Conservation (phyloP, 768 basidiomycete genomes). For the Tricholomella constricta region DNA sequence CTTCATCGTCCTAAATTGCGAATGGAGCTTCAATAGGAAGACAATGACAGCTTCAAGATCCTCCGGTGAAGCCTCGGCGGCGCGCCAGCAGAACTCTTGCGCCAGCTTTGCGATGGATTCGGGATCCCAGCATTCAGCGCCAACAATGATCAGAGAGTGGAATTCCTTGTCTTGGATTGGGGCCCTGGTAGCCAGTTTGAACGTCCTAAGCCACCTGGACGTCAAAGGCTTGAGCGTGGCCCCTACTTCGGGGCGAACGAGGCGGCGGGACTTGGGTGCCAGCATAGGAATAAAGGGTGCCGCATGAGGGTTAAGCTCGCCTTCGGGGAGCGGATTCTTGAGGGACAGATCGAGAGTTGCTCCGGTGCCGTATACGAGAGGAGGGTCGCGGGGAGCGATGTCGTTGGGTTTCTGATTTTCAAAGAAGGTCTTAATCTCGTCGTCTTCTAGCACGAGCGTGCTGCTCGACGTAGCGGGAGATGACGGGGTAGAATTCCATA, state of each 20-base stretch:
- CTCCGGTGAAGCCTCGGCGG: slow-evolving; percentile 8
- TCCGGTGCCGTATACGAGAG: not conserved
- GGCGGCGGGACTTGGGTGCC: slow-evolving; percentile 9
- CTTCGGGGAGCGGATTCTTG: slow-evolving; percentile 5
- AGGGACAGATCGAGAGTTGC: not conserved
- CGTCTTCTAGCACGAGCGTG: slow-evolving; percentile 14
- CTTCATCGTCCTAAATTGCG: slow-evolving; percentile 14
- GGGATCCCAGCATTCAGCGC: slow-evolving; percentile 12
- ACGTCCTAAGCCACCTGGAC: slow-evolving; percentile 16
- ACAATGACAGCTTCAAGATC: slow-evolving; percentile 7
- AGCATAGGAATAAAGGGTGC: slow-evolving; percentile 12
- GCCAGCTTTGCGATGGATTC: slow-evolving; percentile 19
- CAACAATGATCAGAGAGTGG: slow-evolving; percentile 14
- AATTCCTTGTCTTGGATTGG: slow-evolving; percentile 9
- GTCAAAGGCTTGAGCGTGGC: slow-evolving; percentile 10
- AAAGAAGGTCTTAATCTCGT: slow-evolving; percentile 15
- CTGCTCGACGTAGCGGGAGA: slow-evolving; percentile 12
- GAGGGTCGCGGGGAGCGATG: not conserved
- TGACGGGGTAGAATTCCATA: not conserved
- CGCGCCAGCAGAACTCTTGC: slow-evolving; percentile 19
- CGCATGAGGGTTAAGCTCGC: slow-evolving; percentile 11
- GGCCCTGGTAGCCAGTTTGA: slow-evolving; percentile 7
- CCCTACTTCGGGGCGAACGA: slow-evolving; percentile 12
- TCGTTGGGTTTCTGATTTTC: slow-evolving; percentile 5
- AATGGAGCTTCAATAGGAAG: slow-evolving; percentile 12